Evolutionary conservation across 208 protist species (phyloP), one percentile per base, ranked within the genome.

Genomic region (Entamoeba histolytica): DNA sequence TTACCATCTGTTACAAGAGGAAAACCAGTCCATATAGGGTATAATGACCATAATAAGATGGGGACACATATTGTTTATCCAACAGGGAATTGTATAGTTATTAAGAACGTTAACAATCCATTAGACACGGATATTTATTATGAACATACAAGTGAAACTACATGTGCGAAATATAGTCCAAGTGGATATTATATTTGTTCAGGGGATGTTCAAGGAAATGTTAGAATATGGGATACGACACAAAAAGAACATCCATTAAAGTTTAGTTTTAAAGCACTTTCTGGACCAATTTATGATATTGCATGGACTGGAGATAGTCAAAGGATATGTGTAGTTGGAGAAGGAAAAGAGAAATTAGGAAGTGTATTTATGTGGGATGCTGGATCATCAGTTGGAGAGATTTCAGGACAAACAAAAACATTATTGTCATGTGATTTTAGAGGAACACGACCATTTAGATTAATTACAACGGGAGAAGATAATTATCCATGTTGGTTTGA

Each of bases 151-250:
- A 31, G 39, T 23, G 19, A 91, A 23, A 94, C 94, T 0, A 97
- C 96, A 14, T 94, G 94, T 31, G 96, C 95, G 4, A 91, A 92
- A 31, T 96, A 96, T 73, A 35, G 95, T 44, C 96, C 96, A 50
- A 93, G 87, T 17, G 96, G 96, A 35, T 95, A 94, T 92, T 97
- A 96, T 87, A 96, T 97, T 94, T 93, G 94, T 47, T 96, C 95
- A 69, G 96, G 94, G 39, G 96, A 96, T 95, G 55, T 92, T 3
- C 91, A 94, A 49, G 96, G 96, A 91, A 96, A 95, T 50, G 35
- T 97, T 5, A 92, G 95, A 39, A 96, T 97, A 35, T 97, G 96
- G 96, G 96, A 97, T 49, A 49, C 61, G 7, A 69, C 91, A 31
- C 91, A 69, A 17, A 78, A 92, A 17, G 94, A 95, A 19, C 92